Base-by-base conservation (phyloP, 805 yeast genomes). In the Kodamaea sagamina region DNA sequence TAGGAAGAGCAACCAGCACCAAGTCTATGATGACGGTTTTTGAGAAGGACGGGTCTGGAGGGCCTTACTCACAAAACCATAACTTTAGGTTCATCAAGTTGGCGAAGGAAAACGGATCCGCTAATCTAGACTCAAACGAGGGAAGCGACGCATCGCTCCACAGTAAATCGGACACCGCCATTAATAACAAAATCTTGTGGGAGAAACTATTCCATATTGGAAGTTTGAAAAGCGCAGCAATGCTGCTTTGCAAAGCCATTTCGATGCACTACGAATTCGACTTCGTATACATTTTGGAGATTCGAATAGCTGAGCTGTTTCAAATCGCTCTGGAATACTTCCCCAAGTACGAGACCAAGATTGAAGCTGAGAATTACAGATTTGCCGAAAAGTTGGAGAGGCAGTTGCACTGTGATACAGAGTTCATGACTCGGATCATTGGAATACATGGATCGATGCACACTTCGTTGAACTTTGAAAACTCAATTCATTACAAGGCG, bases 11-110 rank as follows among this genome's bases (percentile, higher is more conserved):
- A 4, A 81, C 86, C 1, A 65, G 78, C 43, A 64, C 64, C 36
- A 68, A 70, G 0, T 55, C 58, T 12, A 40, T 49, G 32, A 59
- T 56, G 64, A 66, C 78, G 1, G 73, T 79, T 1, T 80, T 77
- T 57, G 86, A 81, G 50, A 74, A 73, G 47, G 86, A 81, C 60
- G 85, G 85, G 0, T 77, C 84, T 4, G 86, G 86, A 11, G 73
- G 75, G 11, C 75, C 82, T n/a, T 81, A 80, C 50, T 65, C 71
- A 3, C 81, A 70, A 42, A 75, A 75, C 49, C 65, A 67, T 36
- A 71, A 65, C 44, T 68, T 78, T 42, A 62, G 75, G 44, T 71
- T 73, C 49, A 62, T 67, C 38, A 64, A 66, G 40, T 18, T 48
- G 36, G 27, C 42, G 10, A 38, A 42, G 27, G 38, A 32, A 11